These are phyloP conservation scores for Salpingoeca rosetta DNA, from an alignment of 78 protist species.

Conservation along the genomic window DNA sequence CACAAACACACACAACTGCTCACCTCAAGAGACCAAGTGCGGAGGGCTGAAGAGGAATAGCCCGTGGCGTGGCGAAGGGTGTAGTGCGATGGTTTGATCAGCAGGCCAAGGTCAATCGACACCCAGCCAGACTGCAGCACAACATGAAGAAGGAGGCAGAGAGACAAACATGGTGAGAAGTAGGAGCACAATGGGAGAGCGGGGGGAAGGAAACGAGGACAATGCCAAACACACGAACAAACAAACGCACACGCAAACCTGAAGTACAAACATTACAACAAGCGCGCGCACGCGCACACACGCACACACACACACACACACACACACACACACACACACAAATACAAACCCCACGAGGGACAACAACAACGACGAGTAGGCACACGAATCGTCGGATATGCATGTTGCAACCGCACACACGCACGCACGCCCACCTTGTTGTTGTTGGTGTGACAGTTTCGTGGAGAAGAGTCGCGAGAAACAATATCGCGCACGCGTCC, in stretches of 20 bases:
- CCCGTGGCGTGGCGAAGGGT: background rate
- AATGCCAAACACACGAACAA: background rate
- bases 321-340: no score
- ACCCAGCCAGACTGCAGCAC: background rate
- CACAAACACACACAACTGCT: background rate
- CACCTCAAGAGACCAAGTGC: background rate
- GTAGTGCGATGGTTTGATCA: background rate
- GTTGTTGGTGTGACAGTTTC: background rate
- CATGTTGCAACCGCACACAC: no score
- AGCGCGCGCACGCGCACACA: no score
- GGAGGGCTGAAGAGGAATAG: background rate
- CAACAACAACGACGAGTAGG: no score
- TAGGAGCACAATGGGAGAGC: background rate
- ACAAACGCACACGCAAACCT: no score
- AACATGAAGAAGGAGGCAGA: no score
- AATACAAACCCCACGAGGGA: no score
- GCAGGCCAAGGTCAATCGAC: background rate
- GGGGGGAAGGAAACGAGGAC: background rate
- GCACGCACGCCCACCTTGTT: no score
- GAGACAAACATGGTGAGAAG: background rate
- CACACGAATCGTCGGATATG: no score
- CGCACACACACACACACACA: no score
- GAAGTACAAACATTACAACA: no score
- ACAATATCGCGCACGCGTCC: background rate
- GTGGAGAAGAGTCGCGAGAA: background rate